Evolutionary conservation across 176 grass and related monocot species (phyloP).

Genomic region (Cenchrus fungigraminus): DNA sequence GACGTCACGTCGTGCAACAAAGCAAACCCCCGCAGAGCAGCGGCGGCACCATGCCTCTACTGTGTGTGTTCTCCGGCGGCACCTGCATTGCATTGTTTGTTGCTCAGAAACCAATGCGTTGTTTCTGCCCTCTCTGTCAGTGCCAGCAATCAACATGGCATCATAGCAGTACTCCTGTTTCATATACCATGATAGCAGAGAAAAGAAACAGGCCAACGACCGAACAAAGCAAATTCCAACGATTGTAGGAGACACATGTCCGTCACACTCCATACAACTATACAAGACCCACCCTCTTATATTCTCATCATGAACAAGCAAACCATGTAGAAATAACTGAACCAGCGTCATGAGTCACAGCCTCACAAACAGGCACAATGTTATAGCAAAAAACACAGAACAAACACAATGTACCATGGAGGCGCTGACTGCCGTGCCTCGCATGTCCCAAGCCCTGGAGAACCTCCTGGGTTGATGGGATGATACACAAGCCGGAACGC

Average conservation of each 20-base stretch:
- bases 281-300: not conserved
- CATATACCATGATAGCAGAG: too few relatives aligned
- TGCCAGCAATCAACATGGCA: not conserved
- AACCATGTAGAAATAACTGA: not conserved
- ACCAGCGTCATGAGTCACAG: not conserved
- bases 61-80: too few relatives aligned
- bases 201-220: not conserved
- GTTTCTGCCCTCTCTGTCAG: not conserved
- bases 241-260: too few relatives aligned
- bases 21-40: not conserved
- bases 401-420: conserved; percentile 15
- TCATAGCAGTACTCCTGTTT: not conserved
- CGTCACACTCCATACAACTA: not conserved
- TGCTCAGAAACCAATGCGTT: not conserved
- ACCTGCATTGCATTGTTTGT: not conserved
- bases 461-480: not conserved
- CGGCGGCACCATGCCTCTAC: not conserved
- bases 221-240: not conserved
- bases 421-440: not conserved
- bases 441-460: not conserved
- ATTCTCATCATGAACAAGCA: too few relatives aligned
- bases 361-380: not conserved
- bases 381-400: not conserved
- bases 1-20: not conserved
- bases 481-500: not conserved